These are phyloP conservation scores for Metschnikowia lochheadii DNA, from an alignment of 805 yeast genomes.

Conservation along the genomic window DNA sequence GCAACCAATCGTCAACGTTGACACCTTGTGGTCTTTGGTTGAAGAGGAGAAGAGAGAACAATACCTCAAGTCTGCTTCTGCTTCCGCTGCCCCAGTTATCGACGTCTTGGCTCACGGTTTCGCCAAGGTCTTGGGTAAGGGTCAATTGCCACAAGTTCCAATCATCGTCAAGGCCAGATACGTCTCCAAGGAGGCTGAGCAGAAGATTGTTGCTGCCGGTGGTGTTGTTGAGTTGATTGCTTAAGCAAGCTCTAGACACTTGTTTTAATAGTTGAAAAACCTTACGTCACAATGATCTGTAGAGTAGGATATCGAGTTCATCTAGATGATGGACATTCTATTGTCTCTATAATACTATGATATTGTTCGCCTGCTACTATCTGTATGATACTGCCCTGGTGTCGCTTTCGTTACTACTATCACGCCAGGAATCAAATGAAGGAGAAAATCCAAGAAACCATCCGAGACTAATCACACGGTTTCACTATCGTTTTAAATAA, in stretches of 20 bases:
- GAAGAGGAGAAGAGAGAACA: conserved; percentile 92
- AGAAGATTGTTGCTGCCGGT: conserved; percentile 99
- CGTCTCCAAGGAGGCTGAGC: conserved; percentile 98
- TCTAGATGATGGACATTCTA: no score
- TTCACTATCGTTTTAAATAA: no score
- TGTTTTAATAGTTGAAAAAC: conserved; percentile 20
- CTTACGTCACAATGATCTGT: conserved; percentile 1
- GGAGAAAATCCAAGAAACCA: no score
- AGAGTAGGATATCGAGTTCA: neutral
- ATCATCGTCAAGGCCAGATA: conserved; percentile 99
- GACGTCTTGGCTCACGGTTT: conserved; percentile 99
- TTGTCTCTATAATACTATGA: no score
- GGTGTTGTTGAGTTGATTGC: conserved; percentile 99
- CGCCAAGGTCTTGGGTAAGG: conserved; percentile 99
- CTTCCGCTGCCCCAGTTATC: conserved; percentile 95
- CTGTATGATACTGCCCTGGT: no score
- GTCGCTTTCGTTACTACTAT: no score
- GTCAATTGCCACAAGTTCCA: conserved; percentile 96
- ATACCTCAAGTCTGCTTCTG: conserved; percentile 77
- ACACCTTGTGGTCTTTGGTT: conserved; percentile 96
- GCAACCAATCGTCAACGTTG: conserved; percentile 97
- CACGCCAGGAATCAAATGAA: no score
- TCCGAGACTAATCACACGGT: no score
- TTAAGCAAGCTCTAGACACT: conserved; percentile 41
- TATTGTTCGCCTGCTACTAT: no score